Base-by-base conservation (phyloP, 2,329 filamentous ascomycete genomes). In the Fusarium temperatum region DNA sequence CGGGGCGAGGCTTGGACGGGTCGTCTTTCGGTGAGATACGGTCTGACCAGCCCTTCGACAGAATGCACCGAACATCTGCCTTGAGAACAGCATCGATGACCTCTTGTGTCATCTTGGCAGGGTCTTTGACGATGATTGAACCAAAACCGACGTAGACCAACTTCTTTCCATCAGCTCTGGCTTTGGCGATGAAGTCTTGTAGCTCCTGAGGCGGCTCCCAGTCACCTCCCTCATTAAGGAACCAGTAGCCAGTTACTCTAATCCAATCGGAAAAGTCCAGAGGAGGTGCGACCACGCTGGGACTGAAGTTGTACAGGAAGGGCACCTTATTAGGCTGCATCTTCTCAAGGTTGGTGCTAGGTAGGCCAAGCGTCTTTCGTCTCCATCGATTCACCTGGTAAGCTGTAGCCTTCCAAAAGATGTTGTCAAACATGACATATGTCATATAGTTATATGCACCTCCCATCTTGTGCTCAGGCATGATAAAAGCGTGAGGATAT, bases 221-320 rank as follows among this genome's bases (percentile, higher is more conserved):
- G 22, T 71, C 84, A 45, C 66, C 87, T 8, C 86, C 88, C 81
- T 98, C 96, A 75, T 98, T 93, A 55, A 99, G 84, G 82, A 99
- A 98, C 96, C 96, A 99, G 84, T 99, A 98, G 1, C 96, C 96
- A 0, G 96, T 98, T 13, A 98, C 94, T 48, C 94, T 91, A 81
- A 99, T 96, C 96, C 96, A 99, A 82, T 98, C 96, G 47, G 94
- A 96, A 83, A 95, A 99, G 83, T 99, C 96, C 4, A 98, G 87
- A 22, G 96, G 96, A 35, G 95, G 96, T 5, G 94, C 91, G n/a
- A 99, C 96, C 18, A 99, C 96, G 17, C 91, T 93, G 2, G 95
- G 94, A 63, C 94, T 97, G 82, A 98, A 98, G 83, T 98, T 98
- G 86, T 99, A 99, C 51, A 99, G 83, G 82, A 99, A 99, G 1